Evolutionary conservation across 768 basidiomycete genomes (phyloP).

Genomic region (Agaricus subrufescens): DNA sequence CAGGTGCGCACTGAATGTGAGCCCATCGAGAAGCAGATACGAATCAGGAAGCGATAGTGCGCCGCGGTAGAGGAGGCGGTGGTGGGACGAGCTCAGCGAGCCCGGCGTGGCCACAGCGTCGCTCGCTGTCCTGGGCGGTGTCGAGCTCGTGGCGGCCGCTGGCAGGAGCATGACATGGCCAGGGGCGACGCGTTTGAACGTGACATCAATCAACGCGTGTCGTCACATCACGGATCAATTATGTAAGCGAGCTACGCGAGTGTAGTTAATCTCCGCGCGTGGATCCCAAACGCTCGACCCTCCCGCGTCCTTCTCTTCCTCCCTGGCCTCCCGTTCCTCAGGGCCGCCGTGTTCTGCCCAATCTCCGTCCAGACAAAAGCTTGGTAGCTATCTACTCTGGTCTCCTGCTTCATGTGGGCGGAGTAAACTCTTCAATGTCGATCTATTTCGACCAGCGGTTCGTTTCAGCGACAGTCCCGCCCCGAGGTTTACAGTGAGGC

Average conservation of each 20-base stretch:
- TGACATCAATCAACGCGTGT: constrained; percentile 4
- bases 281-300: background rate
- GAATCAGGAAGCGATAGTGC: constrained; percentile 73
- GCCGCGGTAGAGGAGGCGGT: constrained; percentile 72
- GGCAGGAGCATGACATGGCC: background rate
- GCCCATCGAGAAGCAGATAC: constrained; percentile 63
- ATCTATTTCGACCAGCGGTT: background rate
- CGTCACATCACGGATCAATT: background rate
- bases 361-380: too few species aligned
- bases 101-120: background rate
- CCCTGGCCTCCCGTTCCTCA: too few species aligned
- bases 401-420: background rate
- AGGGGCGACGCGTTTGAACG: background rate
- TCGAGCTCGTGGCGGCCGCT: background rate
- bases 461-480: background rate
- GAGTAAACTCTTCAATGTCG: background rate
- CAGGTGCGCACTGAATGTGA: constrained; percentile 59
- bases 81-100: constrained; percentile 15
- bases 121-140: background rate
- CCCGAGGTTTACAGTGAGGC: background rate
- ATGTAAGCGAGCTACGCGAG: background rate
- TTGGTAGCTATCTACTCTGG: too few species aligned
- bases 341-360: too few species aligned
- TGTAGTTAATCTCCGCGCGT: background rate
- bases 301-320: background rate